phyloP scores from a whole-genome alignment of 768 basidiomycete genomes.

The Pleurotus pulmonarius region DNA sequence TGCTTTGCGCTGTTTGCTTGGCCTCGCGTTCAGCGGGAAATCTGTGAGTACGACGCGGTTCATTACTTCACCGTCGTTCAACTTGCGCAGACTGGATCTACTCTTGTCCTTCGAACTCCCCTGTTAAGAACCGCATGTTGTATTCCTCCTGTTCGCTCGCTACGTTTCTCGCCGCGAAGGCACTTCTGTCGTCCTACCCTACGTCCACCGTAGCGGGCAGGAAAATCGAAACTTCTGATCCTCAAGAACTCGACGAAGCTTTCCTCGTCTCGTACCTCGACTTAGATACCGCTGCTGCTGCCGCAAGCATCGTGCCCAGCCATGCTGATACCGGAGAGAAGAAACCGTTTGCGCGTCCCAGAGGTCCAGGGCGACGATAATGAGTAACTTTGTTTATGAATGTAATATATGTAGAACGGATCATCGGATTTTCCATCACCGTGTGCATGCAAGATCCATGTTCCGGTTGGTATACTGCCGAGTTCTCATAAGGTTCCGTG shows the following conservation, averaged over 20 bases:
- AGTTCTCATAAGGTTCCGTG: too few relatives aligned
- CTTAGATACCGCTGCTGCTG: conserved; percentile 16
- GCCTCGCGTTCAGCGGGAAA: conserved; percentile 53
- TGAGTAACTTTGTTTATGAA: conserved; percentile 12
- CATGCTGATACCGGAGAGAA: conserved; percentile 21
- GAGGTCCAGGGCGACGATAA: conserved; percentile 59
- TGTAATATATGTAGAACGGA: conserved; percentile 1
- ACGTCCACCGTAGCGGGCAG: conserved; percentile 41
- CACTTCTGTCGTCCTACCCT: conserved; percentile 39
- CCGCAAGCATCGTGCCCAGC: conserved; percentile 5
- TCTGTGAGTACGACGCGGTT: conserved; percentile 40
- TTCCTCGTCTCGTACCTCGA: conserved; percentile 61
- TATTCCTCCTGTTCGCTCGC: conserved; percentile 71
- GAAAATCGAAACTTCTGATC: conserved; percentile 84
- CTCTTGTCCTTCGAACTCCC: conserved; percentile 78
- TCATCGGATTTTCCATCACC: background rate
- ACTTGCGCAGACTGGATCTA: conserved; percentile 75
- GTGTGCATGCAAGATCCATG: conserved; percentile 1
- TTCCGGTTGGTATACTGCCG: background rate
- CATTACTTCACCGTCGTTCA: background rate
- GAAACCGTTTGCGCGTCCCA: conserved; percentile 65
- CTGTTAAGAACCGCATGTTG: conserved; percentile 84
- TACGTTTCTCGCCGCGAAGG: conserved; percentile 55
- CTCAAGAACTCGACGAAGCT: conserved; percentile 62
- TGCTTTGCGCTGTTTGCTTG: conserved; percentile 70